These are phyloP conservation scores for Verticillium nonalfalfae DNA, from an alignment of 2,329 filamentous ascomycete species.

Conservation along the genomic window DNA sequence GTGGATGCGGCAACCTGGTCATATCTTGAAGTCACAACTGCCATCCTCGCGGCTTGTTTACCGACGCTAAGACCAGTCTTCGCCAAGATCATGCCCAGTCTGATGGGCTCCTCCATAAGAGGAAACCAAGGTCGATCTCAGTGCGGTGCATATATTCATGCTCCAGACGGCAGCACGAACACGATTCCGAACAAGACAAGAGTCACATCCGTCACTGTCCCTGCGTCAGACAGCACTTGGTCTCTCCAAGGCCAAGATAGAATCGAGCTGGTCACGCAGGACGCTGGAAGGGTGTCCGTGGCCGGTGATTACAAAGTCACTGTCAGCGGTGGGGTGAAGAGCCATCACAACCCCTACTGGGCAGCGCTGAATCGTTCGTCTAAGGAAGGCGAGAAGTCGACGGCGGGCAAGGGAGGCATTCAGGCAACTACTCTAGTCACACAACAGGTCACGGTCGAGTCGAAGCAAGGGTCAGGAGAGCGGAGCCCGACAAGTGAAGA, in stretches of 20 bases:
- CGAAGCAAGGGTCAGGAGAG: too few species aligned
- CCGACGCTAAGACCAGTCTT: slow-evolving; percentile 21
- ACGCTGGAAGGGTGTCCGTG: background rate
- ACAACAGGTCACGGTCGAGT: too few species aligned
- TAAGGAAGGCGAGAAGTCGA: too few species aligned
- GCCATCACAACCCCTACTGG: background rate
- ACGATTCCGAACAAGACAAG: slow-evolving; percentile 1
- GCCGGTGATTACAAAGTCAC: slow-evolving; percentile 6
- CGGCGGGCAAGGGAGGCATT: too few species aligned
- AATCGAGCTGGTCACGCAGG: background rate
- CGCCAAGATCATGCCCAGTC: slow-evolving; percentile 12
- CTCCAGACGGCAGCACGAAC: background rate
- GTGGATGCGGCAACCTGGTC: slow-evolving; percentile 22
- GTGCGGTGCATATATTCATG: slow-evolving; percentile 2
- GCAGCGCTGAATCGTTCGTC: too few species aligned
- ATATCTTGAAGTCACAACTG: slow-evolving; percentile 21
- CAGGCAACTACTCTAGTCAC: too few species aligned
- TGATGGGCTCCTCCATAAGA: slow-evolving; percentile 8
- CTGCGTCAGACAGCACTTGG: background rate
- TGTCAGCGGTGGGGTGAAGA: slow-evolving; percentile 6
- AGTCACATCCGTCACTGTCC: background rate
- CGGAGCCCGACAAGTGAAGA: too few species aligned
- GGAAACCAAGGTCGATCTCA: background rate
- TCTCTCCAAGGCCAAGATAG: slow-evolving; percentile 1
- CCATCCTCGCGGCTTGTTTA: slow-evolving; percentile 20